Evolutionary conservation across 1,284 basidiomycete genomes (phyloP), one percentile per base, ranked within the genome.

Genomic region (Caloboletus inedulis): DNA sequence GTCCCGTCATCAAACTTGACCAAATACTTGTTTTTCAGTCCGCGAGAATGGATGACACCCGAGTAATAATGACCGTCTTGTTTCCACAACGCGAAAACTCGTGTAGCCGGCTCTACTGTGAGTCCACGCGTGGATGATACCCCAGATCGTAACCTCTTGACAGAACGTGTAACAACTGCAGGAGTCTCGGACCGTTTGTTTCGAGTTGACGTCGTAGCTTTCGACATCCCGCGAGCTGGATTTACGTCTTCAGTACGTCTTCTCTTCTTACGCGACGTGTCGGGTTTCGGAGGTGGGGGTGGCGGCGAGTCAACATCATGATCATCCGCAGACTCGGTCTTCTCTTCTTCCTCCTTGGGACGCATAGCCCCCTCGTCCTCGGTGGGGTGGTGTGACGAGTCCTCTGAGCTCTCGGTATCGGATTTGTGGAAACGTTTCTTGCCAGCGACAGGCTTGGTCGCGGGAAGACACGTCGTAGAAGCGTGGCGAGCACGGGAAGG

Each of bases 21-120:
- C 16, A 59, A 51, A 61, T 79, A 85, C 23, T 63, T 65, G 65
- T 46, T 66, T 23, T 63, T 61, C 18, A 10, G 29, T 5, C 52
- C 53, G 14, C 59, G 60, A 19, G 75, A 71, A 53, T 80, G 59
- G 7, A 87, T 73, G 25, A 70, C 72, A 10, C 85, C 88, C 5
- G 82, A 63, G 61, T 85, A 89, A 66, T 78, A 90, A 55, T 78
- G 74, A 2, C 75, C 77, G 51, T 83, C 79, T 42, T 69, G 64
- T 56, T 74, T 79, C 84, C 85, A 89, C 10, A 84, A 62, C 2
- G 84, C 87, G 58, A 87, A 83, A 14, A 90, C 84, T 2, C 79
- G 79, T 13, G 82, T 79, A 34, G 63, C 62, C 16, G 69, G 57
- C n/a, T 63, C 57, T 25, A 46, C 46, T 14, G 59, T 34, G 35